A percentile compares a stretch with the other conserved stretches of the same genome.
phyloP scores from a whole-genome alignment of 2,329 filamentous ascomycete species.

The Chaetoscypha palmicola region DNA sequence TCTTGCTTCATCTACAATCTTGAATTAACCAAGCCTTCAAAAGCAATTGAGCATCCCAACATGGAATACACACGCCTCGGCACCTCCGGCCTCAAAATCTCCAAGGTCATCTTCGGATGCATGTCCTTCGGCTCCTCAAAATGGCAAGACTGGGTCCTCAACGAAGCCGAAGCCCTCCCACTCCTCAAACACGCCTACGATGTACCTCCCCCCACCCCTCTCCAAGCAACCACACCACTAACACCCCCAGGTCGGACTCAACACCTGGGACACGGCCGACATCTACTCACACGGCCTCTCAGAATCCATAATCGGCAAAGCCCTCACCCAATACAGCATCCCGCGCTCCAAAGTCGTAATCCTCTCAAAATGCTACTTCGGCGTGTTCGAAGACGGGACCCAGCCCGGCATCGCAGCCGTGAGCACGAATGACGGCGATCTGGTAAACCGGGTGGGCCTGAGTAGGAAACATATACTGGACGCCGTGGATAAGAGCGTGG shows the following conservation, averaged over 20 bases:
- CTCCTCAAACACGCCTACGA: slow-evolving; percentile 46
- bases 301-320: slow-evolving; percentile 36
- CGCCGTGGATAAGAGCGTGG: slow-evolving; percentile 51
- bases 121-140: slow-evolving; percentile 42
- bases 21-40: too few species aligned
- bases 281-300: slow-evolving; percentile 48
- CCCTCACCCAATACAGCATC: slow-evolving; percentile 56
- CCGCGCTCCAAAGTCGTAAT: slow-evolving; percentile 58
- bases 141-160: slow-evolving; percentile 42
- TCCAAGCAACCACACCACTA: background rate
- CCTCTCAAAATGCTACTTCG: slow-evolving; percentile 54
- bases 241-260: slow-evolving; percentile 35
- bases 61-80: slow-evolving; percentile 29
- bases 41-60: background rate
- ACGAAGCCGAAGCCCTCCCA: slow-evolving; percentile 41
- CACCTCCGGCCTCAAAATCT: slow-evolving; percentile 45
- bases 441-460: slow-evolving; percentile 45
- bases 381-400: slow-evolving; percentile 32
- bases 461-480: slow-evolving; percentile 58
- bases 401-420: slow-evolving; percentile 34
- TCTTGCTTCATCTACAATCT: background rate
- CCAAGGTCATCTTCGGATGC: slow-evolving; percentile 42
- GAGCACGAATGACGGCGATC: slow-evolving; percentile 42
- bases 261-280: slow-evolving; percentile 42
- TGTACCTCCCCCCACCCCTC: slow-evolving; percentile 7